Evolutionary conservation across 306 rosid genomes (phyloP), one percentile per base, ranked within the genome.

Genomic region (Mimosa bimucronata): DNA sequence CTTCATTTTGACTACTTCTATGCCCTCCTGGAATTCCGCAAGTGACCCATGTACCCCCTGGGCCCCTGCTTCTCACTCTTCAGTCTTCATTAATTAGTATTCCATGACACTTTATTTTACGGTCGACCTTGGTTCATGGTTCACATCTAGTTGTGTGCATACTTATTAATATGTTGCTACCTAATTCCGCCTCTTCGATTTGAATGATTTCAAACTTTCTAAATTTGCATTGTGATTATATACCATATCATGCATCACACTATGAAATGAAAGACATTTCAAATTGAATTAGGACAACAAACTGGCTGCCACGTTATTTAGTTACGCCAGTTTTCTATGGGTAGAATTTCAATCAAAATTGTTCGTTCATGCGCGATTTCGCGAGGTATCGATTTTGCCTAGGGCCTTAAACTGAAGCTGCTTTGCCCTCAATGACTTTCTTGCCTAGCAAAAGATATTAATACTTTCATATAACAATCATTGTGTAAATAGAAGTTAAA

Each of bases 21-120:
- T 15, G 77, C 95, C 6, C 66, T 91, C 26, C 88, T 92, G 40
- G 98, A 94, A 82, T 94, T 94, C 81, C 85, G 53, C 66, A 94
- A 92, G 88, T 91, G 84, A 90, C 2, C 28, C 12, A 21, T 55
- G 62, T 21, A 55, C 62, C 62, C 28, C 12, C 7, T 55, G 62
- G 7, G 19, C 62, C 62, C 26, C 62, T 21, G 13, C 64, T 23
- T 57, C 30, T 34, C 38, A 34, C 38, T 2, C 38, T 34, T 34
- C 38, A 2, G n/a, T n/a, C n/a, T n/a, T n/a, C n/a, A n/a, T n/a
- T n/a, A n/a, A n/a, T 34, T 1, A 6, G 38, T 0, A 34, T 34
- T 2, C 38, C 38, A 6, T 34, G 61, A 3, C 29, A 8, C 62
- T 57, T 55, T 4, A 9, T 57, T 21, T 21, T 1, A 26, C 7